phyloP scores from a whole-genome alignment of 306 rosid species.

The Medicago truncatula region DNA sequence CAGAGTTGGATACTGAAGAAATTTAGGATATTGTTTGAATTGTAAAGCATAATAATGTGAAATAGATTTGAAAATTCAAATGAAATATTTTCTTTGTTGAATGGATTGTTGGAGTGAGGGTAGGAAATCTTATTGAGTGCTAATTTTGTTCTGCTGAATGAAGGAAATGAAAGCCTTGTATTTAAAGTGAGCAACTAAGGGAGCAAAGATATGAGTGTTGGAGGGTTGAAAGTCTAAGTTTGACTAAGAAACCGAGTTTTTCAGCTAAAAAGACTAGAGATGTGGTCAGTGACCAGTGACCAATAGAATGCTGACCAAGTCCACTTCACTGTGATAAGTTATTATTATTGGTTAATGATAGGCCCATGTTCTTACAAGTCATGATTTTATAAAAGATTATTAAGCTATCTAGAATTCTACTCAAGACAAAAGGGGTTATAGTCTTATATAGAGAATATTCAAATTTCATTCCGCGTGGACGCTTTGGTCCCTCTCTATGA shows the following conservation, averaged over 20 bases:
- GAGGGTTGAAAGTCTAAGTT: constrained; percentile 54
- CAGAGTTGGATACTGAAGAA: constrained; percentile 31
- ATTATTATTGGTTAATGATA: constrained; percentile 20
- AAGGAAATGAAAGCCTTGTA: constrained; percentile 11
- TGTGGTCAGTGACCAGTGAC: constrained; percentile 46
- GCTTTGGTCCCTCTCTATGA: constrained; percentile 25
- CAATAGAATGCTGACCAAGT: constrained; percentile 58
- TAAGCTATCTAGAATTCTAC: neutral
- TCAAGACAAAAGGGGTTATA: neutral
- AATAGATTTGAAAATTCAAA: constrained; percentile 15
- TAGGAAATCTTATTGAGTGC: constrained; percentile 10
- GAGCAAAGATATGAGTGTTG: neutral
- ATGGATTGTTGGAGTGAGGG: constrained; percentile 24
- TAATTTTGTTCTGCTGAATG: constrained; percentile 15
- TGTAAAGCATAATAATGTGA: constrained; percentile 39
- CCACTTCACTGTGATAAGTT: constrained; percentile 37
- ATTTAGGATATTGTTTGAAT: constrained; percentile 32
- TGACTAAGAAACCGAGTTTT: constrained; percentile 75
- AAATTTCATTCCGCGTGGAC: constrained; percentile 55
- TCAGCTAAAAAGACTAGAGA: constrained; percentile 61
- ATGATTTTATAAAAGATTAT: constrained; percentile 40
- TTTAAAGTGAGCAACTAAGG: constrained; percentile 45
- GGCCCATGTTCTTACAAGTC: constrained; percentile 26
- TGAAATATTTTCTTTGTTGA: neutral
- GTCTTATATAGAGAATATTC: constrained; percentile 45